Base-by-base conservation (phyloP, 2,329 filamentous ascomycete species). In the Arthrocladium fulminans region DNA sequence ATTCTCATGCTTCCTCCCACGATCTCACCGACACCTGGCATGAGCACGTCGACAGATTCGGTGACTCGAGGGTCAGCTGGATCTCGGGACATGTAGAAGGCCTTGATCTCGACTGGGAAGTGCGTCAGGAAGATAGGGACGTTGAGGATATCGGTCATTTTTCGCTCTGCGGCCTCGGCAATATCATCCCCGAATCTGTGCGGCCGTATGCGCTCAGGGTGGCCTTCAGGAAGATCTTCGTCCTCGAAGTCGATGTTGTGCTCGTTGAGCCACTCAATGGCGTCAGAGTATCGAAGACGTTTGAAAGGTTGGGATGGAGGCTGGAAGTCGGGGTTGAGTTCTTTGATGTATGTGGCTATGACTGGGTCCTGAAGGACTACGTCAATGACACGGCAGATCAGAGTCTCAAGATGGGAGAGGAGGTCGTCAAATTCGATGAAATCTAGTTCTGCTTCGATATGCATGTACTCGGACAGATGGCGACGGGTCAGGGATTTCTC, bases 61-160 rank as follows among this genome's bases (percentile, higher is more conserved):
- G 92, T 98, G 23, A 96, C 88, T 22, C 89, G 79, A 24, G 69
- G 72, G 63, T 98, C 92, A 24, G 77, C 69, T 37, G 76, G 73
- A 60, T 90, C 92, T 70, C 84, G 89, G 70, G 89, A 84, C 92
- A 98, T 98, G 77, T 98, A 98, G 68, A 98, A 98, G 1, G 92
- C 86, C 76, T 98, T 98, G 76, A 98, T 95, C 72, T 90, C 88
- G 51, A 83, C 83, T 17, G 92, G 92, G 80, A 98, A 98, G 71
- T 97, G 90, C 2, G 90, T 97, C 35, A 97, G 77, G 74, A 97
- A 87, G 67, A 98, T 95, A 53, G 92, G 92, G 47, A 80, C 74
- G 80, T 94, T 92, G 75, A 98, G 94, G 59, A 84, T 85, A 66
- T 98, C 92, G 1, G 90, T 97, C 92, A 98, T 98, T 65, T 76